These are phyloP conservation scores for Colletotrichum liaoningense DNA, from an alignment of 2,329 filamentous ascomycete species.

Conservation along the genomic window DNA sequence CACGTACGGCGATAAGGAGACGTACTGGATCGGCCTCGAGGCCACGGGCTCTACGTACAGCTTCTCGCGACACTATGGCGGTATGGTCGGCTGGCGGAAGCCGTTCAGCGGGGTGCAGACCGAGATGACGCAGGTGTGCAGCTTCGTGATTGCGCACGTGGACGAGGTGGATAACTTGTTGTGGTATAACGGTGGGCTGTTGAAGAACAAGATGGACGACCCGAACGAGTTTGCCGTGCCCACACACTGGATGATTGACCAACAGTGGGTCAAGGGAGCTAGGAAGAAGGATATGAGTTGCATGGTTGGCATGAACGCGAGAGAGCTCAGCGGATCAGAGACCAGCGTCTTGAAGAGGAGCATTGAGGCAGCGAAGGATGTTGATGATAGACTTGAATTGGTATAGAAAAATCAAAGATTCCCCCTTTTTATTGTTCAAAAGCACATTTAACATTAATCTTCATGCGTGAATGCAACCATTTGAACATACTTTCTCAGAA, in stretches of 20 bases:
- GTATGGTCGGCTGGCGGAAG: constrained; percentile 51
- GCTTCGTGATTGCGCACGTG: constrained; percentile 54
- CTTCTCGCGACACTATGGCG: constrained; percentile 55
- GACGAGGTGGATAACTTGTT: constrained; percentile 50
- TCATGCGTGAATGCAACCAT: not conserved
- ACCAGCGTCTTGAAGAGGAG: constrained; percentile 20
- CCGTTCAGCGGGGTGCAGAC: constrained; percentile 1
- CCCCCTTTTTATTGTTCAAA: not conserved
- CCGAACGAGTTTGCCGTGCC: constrained; percentile 48
- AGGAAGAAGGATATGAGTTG: constrained; percentile 50
- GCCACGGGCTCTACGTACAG: constrained; percentile 49
- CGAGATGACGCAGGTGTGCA: constrained; percentile 46
- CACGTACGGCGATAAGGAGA: constrained; percentile 59
- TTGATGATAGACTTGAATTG: constrained; percentile 30
- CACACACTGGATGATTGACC: constrained; percentile 53
- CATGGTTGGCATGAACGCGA: constrained; percentile 42
- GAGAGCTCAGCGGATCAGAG: constrained; percentile 26
- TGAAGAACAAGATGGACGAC: constrained; percentile 52
- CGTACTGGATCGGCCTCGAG: constrained; percentile 58
- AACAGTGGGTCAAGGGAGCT: constrained; percentile 48
- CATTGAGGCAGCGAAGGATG: constrained; percentile 37
- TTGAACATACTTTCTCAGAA: not conserved
- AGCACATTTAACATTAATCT: not conserved
- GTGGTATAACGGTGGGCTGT: constrained; percentile 56
- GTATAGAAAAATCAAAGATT: constrained; percentile 3